Conservation (phyloP, 441 rosid species). For the Eruca vesicaria region DNA sequence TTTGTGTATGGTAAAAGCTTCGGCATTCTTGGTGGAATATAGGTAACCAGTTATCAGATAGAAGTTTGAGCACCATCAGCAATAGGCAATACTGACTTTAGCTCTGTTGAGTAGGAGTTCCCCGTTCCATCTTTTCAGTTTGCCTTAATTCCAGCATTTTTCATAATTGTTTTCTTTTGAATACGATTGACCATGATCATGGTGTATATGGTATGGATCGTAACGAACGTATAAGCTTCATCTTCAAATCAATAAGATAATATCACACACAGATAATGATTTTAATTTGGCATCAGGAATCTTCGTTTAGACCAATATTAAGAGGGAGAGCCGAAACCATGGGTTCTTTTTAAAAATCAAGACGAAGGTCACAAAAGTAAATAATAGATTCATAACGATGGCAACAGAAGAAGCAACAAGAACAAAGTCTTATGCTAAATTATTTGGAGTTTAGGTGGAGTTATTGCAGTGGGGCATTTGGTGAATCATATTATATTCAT, state of each 20-base stretch:
- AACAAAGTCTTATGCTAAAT: constrained; percentile 26
- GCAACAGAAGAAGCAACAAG: constrained; percentile 32
- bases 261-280: background rate
- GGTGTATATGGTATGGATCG: background rate
- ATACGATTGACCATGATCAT: background rate
- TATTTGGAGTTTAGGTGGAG: constrained; percentile 20
- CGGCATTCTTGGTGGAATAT: too few relatives aligned
- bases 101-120: too few relatives aligned
- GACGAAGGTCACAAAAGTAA: background rate
- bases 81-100: too few relatives aligned
- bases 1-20: too few relatives aligned
- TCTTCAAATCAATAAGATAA: background rate
- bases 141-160: background rate
- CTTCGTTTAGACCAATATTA: constrained; percentile 1
- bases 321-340: background rate
- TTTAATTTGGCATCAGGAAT: background rate
- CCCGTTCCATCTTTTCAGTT: too few relatives aligned
- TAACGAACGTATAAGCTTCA: background rate
- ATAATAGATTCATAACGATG: background rate
- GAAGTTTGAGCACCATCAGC: too few relatives aligned
- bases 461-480: background rate
- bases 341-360: background rate
- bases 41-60: too few relatives aligned
- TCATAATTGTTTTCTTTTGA: background rate
- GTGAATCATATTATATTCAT: constrained; percentile 19